phyloP scores from a whole-genome alignment of 2,329 filamentous ascomycete species.

The Talaromyces sp. region DNA sequence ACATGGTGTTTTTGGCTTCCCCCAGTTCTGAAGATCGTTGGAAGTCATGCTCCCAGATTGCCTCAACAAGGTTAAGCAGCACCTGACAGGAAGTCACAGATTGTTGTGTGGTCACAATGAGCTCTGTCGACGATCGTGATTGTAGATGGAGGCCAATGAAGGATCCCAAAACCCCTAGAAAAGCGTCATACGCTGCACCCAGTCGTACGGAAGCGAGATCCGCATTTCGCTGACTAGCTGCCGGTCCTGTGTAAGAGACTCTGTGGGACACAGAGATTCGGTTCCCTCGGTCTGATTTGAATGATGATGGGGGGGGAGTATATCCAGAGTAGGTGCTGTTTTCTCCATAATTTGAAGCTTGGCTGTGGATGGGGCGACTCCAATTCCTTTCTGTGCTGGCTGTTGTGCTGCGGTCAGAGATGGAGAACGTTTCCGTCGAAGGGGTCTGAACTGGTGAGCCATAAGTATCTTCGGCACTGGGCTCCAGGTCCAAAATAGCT shows the following conservation, averaged over 20 bases:
- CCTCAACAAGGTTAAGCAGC: constrained; percentile 74
- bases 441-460: constrained; percentile 37
- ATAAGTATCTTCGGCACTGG: constrained; percentile 24
- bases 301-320: constrained; percentile 25
- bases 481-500: constrained; percentile 40
- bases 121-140: constrained; percentile 81
- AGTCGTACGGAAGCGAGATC: constrained; percentile 82
- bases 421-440: constrained; percentile 38
- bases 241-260: constrained; percentile 69
- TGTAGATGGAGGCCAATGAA: constrained; percentile 93
- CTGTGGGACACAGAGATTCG: constrained; percentile 63
- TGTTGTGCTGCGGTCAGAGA: constrained; percentile 22
- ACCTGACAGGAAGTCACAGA: constrained; percentile 77
- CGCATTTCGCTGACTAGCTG: constrained; percentile 60
- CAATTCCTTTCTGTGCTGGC: constrained; percentile 30
- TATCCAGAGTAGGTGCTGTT: neutral
- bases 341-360: constrained; percentile 29
- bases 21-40: constrained; percentile 65
- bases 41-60: constrained; percentile 74
- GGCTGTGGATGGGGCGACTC: constrained; percentile 30
- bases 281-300: constrained; percentile 42
- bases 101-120: constrained; percentile 77
- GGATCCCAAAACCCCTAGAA: constrained; percentile 84
- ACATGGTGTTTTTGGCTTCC: constrained; percentile 71
- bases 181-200: constrained; percentile 76